Evolutionary conservation across 169 alveolate genomes (phyloP), one percentile per base, ranked within the genome.

Genomic region (Plasmodium vinckei): DNA sequence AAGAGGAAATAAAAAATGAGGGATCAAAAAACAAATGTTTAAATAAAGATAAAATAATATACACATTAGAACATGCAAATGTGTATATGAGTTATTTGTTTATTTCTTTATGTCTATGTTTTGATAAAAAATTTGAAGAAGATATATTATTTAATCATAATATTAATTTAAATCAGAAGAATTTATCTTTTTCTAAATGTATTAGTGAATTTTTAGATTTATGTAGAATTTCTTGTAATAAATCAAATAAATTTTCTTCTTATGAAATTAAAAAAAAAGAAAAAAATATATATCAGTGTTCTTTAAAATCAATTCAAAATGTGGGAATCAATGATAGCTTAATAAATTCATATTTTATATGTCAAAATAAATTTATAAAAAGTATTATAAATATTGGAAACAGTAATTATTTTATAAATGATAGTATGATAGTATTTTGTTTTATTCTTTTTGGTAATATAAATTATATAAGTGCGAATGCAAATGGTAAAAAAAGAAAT

Each of bases 381-480:
- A 77, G 70, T 63, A 56, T 77, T n/a, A 33, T 77, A 77, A 77
- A 77, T 64, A 57, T 77, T 63, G 88, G 88, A 21, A 77, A 77
- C 65, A 63, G 77, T 49, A 77, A 77, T 49, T 77, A 77, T 64
- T 65, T 63, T 10, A 77, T 77, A 77, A 77, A 77, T 12, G 51
- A 77, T n/a, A 77, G 53, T 63, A 77, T 77, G 88, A 64, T 77
- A n/a, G 57, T 77, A 23, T 77, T 77, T n/a, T 77, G 73, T 25
- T 77, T 61, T 64, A 39, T 77, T 15, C 42, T 77, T 44, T 77
- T 77, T 65, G 88, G 65, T 63, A 77, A 56, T 77, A 63, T 75
- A 5, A 23, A 44, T 68, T 9, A 53, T 56, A 47, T 39, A 6
- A 25, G 63, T 0, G 47, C 69, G 2, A 17, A 15, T 57, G 27